Base-by-base conservation (phyloP, 192 early-diverging fungal species). In the Coemansia pectinata region DNA sequence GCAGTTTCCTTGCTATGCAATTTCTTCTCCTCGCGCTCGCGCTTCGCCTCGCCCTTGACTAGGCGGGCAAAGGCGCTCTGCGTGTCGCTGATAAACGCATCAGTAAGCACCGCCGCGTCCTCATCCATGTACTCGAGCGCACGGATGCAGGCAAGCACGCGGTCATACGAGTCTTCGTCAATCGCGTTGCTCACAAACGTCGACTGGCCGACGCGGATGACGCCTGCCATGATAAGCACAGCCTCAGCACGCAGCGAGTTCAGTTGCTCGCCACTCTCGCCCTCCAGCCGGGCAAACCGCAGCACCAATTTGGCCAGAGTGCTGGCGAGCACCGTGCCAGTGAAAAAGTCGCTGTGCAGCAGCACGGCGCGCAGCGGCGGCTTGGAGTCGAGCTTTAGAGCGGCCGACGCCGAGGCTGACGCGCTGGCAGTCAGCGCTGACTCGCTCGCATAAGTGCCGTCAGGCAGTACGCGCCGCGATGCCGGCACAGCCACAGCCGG, bases 401-500 rank as follows among this genome's bases (percentile, higher is more conserved):
- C 77, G 34, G 47, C 19, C 21, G 64, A 34, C 19, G 52, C 33
- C 29, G 67, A 42, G 5, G 50, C 74, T 2, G 83, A 42, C 2
- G 87, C 77, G 4, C 75, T 77, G 2, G 85, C 79, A 1, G 91
- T 89, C 68, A 95, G 88, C 19, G 95, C 93, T 74, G 90, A 94
- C 77, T 99, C 96, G 14, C 96, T 95, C 5, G 96, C 97, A 73
- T 99, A 99, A 1, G 96, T 98, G 27, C 97, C 97, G 80, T 99
- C 97, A 3, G 97, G 90, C 39, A 99, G 85, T 19, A 99, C 86
- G 48, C 95, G 90, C 25, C 91, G 87, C 50, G 90, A 78, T 0
- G 76, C 70, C 11, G 75, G 62, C 5, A 55, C 61, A 14, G 91
- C 82, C n/a, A 78, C 71, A 19, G 5, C 53, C 60, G 27, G 78